phyloP scores from a whole-genome alignment of 495 filamentous ascomycete genomes.

The Trichoderma parareesei region DNA sequence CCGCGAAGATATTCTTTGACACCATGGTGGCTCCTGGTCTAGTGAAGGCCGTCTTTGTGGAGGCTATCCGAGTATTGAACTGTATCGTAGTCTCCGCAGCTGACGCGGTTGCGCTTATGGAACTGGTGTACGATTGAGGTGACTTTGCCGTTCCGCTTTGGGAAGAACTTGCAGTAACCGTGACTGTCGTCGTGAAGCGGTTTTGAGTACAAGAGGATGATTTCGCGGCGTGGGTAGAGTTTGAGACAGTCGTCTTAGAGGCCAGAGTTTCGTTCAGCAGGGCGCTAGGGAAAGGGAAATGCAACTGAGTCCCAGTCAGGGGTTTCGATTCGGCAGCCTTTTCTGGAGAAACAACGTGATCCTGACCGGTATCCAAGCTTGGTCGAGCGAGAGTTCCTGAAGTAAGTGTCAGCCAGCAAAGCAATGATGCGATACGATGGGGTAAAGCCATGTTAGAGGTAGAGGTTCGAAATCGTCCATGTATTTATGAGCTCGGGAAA shows the following conservation, averaged over 20 bases:
- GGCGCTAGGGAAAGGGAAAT: neutral
- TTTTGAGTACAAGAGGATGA: neutral
- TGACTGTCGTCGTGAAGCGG: neutral
- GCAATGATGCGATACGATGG: neutral
- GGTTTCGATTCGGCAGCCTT: neutral
- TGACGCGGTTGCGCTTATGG: neutral
- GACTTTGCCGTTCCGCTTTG: neutral
- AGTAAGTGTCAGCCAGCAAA: neutral
- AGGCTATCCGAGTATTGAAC: neutral
- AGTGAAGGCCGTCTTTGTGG: neutral
- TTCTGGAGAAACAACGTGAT: neutral
- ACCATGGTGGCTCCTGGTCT: neutral
- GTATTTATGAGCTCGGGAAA: neutral
- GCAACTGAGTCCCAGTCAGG: neutral
- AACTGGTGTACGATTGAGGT: neutral
- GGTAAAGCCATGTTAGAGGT: neutral
- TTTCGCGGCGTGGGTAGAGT: neutral
- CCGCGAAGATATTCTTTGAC: conserved; percentile 34
- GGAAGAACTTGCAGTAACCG: neutral
- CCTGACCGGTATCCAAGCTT: neutral
- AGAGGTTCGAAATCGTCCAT: neutral
- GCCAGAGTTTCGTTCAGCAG: neutral
- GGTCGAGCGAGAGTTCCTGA: neutral
- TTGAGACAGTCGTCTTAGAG: neutral
- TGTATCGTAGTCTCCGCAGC: neutral